A percentile compares a stretch with the other conserved stretches of the same genome.
Conservation (phyloP, 2,329 filamentous ascomycete genomes). For the Fusarium sp. region DNA sequence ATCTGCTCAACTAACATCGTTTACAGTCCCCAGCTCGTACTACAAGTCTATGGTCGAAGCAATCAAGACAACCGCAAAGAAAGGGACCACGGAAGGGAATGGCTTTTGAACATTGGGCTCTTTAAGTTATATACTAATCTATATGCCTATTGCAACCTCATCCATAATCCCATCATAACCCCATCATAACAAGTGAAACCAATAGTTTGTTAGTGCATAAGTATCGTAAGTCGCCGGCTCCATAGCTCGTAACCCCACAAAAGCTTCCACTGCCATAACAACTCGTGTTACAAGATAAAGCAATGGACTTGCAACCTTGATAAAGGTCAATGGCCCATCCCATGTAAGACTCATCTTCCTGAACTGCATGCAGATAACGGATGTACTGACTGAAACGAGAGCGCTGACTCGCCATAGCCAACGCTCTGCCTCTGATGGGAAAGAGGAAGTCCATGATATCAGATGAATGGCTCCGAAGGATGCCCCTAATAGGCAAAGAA, state of each 20-base stretch:
- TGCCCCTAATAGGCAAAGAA: slow-evolving; percentile 15
- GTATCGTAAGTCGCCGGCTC: slow-evolving; percentile 9
- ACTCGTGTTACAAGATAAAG: slow-evolving; percentile 20
- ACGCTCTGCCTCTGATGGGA: slow-evolving; percentile 8
- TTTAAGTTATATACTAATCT: background rate
- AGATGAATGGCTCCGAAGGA: slow-evolving; percentile 19
- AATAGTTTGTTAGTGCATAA: slow-evolving; percentile 6
- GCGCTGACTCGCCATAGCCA: slow-evolving; percentile 18
- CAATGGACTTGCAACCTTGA: slow-evolving; percentile 11
- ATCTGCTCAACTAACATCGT: background rate
- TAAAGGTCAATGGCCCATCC: background rate
- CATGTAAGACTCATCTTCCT: slow-evolving; percentile 12
- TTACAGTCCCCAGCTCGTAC: background rate
- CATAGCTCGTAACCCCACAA: slow-evolving; percentile 15
- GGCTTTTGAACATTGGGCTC: background rate
- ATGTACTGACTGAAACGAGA: background rate
- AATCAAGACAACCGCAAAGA: background rate
- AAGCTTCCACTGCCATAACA: slow-evolving; percentile 16
- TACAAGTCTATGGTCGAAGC: background rate
- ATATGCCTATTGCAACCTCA: background rate
- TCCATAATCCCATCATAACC: too few relatives aligned
- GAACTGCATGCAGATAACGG: slow-evolving; percentile 11
- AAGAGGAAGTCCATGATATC: slow-evolving; percentile 14
- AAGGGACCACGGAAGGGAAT: background rate
- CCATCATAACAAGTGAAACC: slow-evolving; percentile 10